Conservation (phyloP, 768 basidiomycete genomes). For the Tephrocybe sp. region DNA sequence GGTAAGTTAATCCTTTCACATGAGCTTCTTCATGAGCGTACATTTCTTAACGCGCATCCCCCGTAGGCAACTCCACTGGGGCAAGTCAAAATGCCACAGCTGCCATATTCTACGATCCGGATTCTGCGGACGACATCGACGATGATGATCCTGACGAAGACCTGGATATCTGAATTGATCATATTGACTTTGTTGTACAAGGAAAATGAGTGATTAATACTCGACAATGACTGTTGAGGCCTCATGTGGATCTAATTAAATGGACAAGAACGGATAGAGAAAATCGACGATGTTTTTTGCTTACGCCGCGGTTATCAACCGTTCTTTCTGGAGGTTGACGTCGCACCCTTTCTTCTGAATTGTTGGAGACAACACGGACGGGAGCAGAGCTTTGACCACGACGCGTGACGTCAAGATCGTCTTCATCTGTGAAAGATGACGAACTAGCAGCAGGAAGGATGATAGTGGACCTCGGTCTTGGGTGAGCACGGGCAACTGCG, state of each 20-base stretch:
- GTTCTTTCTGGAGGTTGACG: not conserved
- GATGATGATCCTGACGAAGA: conserved; percentile 97
- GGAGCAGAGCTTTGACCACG: not conserved
- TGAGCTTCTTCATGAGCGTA: not conserved
- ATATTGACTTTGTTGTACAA: not conserved
- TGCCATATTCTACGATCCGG: conserved; percentile 86
- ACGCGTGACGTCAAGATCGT: not conserved
- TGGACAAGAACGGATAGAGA: conserved; percentile 32
- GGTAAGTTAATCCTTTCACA: conserved; percentile 38
- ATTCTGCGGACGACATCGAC: conserved; percentile 92
- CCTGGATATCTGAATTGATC: conserved; percentile 63
- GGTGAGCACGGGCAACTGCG: conserved; percentile 10
- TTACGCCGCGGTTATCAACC: not conserved
- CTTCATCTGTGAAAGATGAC: conserved; percentile 3
- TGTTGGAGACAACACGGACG: too few relatives aligned
- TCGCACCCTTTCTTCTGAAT: not conserved
- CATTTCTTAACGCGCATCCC: not conserved
- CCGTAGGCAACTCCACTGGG: conserved; percentile 33
- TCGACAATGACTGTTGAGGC: not conserved
- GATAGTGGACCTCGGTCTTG: conserved; percentile 9
- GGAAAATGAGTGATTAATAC: not conserved
- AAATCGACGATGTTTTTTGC: conserved; percentile 28
- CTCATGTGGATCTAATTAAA: conserved; percentile 16
- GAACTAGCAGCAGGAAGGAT: conserved; percentile 3
- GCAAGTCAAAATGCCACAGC: conserved; percentile 24